Evolutionary conservation across 768 basidiomycete species (phyloP).

Genomic region (Pleurotus tuber-regium): DNA sequence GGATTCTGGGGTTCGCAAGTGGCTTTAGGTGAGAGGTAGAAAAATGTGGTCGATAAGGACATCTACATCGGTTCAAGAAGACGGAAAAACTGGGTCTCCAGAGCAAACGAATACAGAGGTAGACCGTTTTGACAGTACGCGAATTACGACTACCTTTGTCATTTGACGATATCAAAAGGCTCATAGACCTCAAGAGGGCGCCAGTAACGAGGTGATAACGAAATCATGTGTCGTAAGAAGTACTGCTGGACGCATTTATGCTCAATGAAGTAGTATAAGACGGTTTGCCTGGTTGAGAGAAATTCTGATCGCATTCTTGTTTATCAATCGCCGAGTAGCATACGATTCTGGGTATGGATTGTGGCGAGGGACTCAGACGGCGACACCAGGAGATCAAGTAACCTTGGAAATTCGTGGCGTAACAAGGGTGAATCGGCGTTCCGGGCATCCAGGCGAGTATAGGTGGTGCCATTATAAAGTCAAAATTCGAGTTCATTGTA

Average conservation of each 20-base stretch:
- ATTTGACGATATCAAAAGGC: no score
- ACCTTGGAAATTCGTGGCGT: no score
- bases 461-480: no score
- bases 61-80: not conserved
- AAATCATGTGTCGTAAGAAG: not conserved
- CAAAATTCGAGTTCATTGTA: no score
- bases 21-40: not conserved
- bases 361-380: not conserved
- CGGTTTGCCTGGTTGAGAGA: not conserved
- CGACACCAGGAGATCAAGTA: no score
- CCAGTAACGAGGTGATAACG: not conserved
- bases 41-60: constrained; percentile 4
- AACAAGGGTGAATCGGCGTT: no score
- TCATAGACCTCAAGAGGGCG: not conserved
- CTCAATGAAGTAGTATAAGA: not conserved
- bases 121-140: not conserved
- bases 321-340: not conserved
- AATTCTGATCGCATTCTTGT: not conserved
- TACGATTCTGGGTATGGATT: not conserved
- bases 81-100: not conserved
- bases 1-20: constrained; percentile 8
- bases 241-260: not conserved
- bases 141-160: not conserved
- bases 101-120: not conserved
- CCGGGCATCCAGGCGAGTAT: no score